These are phyloP conservation scores for Cenchrus fungigraminus DNA, from an alignment of 176 grass and related monocot genomes.

Conservation along the genomic window DNA sequence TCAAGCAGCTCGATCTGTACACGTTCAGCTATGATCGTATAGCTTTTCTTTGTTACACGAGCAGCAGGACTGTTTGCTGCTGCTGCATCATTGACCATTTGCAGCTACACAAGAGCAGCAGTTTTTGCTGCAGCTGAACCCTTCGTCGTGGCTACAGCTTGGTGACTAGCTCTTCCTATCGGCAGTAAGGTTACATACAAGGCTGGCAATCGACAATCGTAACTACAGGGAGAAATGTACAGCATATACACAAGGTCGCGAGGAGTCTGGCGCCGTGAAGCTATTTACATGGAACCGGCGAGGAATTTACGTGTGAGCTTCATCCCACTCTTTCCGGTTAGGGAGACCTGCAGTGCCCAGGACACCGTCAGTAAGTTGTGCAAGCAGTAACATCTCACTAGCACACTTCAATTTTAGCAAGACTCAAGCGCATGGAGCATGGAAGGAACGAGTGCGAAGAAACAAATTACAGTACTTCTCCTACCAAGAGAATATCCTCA, in stretches of 20 bases:
- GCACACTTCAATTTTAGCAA: not conserved
- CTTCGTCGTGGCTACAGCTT: not conserved
- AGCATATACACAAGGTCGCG: slow-evolving; percentile 45
- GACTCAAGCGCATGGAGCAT: not conserved
- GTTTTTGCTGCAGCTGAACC: not conserved
- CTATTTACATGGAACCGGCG: slow-evolving; percentile 44
- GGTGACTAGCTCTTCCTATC: slow-evolving; percentile 34
- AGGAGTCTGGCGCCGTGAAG: not conserved
- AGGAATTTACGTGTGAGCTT: slow-evolving; percentile 53
- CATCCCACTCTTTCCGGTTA: slow-evolving; percentile 58
- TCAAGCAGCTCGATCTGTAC: slow-evolving; percentile 5
- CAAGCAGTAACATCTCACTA: not conserved
- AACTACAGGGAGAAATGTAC: slow-evolving; percentile 53
- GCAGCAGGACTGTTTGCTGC: not conserved
- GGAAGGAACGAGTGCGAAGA: not conserved
- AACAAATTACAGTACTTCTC: not conserved
- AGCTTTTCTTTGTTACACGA: not conserved
- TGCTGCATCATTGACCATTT: not conserved
- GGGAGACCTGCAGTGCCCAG: slow-evolving; percentile 59
- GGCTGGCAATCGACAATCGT: slow-evolving; percentile 29
- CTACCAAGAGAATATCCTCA: slow-evolving; percentile 97
- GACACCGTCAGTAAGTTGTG: not conserved
- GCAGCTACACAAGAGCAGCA: not conserved
- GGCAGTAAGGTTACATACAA: slow-evolving; percentile 39
- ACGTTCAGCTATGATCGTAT: slow-evolving; percentile 8